A percentile compares a stretch with the other conserved stretches of the same genome.
Evolutionary conservation across 1,139 yeast species (phyloP).

Genomic region (Kluyveromyces sp.): DNA sequence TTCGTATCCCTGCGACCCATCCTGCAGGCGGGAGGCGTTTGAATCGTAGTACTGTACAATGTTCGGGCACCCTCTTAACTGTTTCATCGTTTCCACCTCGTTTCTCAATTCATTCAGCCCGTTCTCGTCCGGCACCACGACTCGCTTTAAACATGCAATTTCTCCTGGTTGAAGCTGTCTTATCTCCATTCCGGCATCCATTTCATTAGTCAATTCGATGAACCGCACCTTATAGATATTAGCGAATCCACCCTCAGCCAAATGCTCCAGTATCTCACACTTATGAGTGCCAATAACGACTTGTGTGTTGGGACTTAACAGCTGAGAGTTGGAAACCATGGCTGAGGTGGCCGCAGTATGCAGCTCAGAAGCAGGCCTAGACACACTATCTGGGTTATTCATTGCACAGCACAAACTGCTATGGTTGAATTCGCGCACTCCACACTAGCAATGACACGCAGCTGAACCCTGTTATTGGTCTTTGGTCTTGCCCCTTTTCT

Average conservation of each 20-base stretch:
- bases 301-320: constrained; percentile 43
- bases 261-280: constrained; percentile 49
- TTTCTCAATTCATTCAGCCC: constrained; percentile 62
- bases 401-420: neutral
- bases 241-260: constrained; percentile 73
- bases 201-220: constrained; percentile 24
- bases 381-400: constrained; percentile 3
- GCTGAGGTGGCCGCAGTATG: constrained; percentile 7
- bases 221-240: constrained; percentile 58
- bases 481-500: neutral
- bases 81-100: constrained; percentile 82
- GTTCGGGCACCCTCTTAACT: constrained; percentile 67
- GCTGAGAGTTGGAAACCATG: constrained; percentile 6
- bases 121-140: constrained; percentile 64
- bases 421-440: neutral
- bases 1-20: constrained; percentile 48
- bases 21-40: constrained; percentile 71
- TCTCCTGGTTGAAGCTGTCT: constrained; percentile 29
- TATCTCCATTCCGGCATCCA: constrained; percentile 14
- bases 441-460: too few relatives aligned
- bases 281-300: constrained; percentile 61
- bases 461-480: neutral
- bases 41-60: constrained; percentile 90
- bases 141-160: constrained; percentile 66
- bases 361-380: constrained; percentile 4